Evolutionary conservation across 139 green algal species (phyloP).

Genomic region (Tetradesmus lagerheimii): DNA sequence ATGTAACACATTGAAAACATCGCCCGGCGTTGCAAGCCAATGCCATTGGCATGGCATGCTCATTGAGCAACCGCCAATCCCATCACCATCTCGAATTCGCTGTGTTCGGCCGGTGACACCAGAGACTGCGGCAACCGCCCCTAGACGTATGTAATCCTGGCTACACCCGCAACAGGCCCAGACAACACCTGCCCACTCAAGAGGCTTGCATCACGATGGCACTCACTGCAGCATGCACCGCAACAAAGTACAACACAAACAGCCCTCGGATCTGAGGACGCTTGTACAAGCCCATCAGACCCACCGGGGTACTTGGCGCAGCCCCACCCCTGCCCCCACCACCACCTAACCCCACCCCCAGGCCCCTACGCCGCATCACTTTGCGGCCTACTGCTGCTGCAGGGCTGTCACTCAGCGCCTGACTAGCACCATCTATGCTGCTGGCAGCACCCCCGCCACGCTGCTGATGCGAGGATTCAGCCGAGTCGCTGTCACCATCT

Average conservation of each 20-base stretch:
- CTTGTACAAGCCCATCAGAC: conserved; percentile 24
- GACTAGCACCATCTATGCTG: background rate
- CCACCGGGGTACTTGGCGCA: background rate
- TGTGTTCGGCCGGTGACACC: no score
- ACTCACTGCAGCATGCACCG: conserved; percentile 32
- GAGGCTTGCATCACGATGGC: background rate
- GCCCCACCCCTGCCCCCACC: no score
- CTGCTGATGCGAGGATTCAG: background rate
- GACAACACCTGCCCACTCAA: background rate
- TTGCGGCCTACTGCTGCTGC: background rate
- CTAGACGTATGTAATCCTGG: no score
- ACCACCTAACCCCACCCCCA: background rate
- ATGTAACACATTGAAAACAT: no score
- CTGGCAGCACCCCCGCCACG: background rate
- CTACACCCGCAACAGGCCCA: no score
- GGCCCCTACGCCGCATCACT: background rate
- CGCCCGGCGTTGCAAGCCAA: no score
- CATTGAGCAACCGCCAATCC: no score
- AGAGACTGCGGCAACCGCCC: no score
- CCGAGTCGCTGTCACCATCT: background rate
- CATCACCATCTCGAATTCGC: no score
- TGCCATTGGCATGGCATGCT: no score
- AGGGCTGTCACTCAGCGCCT: background rate
- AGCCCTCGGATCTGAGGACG: background rate
- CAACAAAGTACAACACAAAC: conserved; percentile 22